These are phyloP conservation scores for Trichophyton verrucosum DNA, from an alignment of 2,329 filamentous ascomycete species.

Conservation along the genomic window DNA sequence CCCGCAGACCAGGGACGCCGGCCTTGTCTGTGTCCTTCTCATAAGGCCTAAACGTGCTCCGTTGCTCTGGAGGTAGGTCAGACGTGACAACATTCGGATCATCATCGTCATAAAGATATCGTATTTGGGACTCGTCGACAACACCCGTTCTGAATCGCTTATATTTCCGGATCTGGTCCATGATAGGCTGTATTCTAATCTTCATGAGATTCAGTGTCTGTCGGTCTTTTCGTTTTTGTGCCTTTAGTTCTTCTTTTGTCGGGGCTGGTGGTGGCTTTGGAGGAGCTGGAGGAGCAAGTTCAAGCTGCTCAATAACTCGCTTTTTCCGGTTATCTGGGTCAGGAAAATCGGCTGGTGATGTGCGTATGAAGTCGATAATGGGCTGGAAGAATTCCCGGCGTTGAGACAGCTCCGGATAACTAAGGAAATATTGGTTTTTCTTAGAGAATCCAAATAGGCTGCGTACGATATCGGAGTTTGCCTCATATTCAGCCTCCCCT, in stretches of 20 bases:
- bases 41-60: conserved; percentile 57
- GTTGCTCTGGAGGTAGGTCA: conserved; percentile 46
- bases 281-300: conserved; percentile 61
- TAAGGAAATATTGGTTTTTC: conserved; percentile 61
- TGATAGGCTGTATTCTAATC: conserved; percentile 78
- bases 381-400: conserved; percentile 70
- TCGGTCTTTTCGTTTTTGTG: conserved; percentile 68
- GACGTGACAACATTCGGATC: conserved; percentile 55
- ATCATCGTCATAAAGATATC: conserved; percentile 73
- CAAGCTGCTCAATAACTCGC: conserved; percentile 64
- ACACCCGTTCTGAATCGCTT: conserved; percentile 74
- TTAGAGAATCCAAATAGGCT: conserved; percentile 78
- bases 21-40: conserved; percentile 69
- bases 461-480: conserved; percentile 45
- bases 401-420: conserved; percentile 47
- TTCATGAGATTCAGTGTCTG: conserved; percentile 78
- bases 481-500: conserved; percentile 40
- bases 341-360: conserved; percentile 72
- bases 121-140: conserved; percentile 59
- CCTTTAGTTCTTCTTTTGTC: conserved; percentile 68
- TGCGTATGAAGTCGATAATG: conserved; percentile 64
- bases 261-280: conserved; percentile 48
- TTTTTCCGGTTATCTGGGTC: conserved; percentile 78
- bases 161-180: conserved; percentile 89
- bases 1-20: conserved; percentile 61